Conservation (phyloP, 768 basidiomycete genomes). For the Tephrocybe sp. region DNA sequence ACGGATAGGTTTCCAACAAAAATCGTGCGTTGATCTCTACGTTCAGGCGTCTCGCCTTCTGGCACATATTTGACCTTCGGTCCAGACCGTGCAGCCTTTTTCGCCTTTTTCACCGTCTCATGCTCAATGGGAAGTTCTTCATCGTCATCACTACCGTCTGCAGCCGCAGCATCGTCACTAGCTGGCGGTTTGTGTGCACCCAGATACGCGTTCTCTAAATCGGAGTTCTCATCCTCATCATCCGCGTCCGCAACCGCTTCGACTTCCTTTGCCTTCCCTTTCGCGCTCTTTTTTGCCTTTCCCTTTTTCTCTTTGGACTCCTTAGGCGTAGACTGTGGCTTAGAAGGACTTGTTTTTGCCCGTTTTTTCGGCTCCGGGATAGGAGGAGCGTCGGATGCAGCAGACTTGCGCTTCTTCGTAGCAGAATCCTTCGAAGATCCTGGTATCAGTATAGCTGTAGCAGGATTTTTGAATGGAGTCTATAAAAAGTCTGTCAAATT, state of each 20-base stretch:
- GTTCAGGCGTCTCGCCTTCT: conserved; percentile 66
- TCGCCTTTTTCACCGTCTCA: conserved; percentile 49
- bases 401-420: conserved; percentile 33
- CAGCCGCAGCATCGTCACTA: conserved; percentile 14
- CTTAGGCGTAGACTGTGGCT: not conserved
- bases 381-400: conserved; percentile 17
- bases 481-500: not conserved
- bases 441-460: conserved; percentile 16
- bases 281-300: conserved; percentile 14
- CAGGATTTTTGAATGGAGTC: conserved; percentile 12
- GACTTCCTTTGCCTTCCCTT: conserved; percentile 17
- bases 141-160: conserved; percentile 3
- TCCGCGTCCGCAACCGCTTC: conserved; percentile 28
- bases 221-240: conserved; percentile 30
- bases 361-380: conserved; percentile 21
- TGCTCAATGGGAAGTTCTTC: conserved; percentile 40
- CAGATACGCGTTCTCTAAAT: conserved; percentile 33
- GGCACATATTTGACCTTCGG: conserved; percentile 52
- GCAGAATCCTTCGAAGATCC: conserved; percentile 22
- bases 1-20: conserved; percentile 89
- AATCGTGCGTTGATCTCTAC: conserved; percentile 77
- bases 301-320: conserved; percentile 19
- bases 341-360: conserved; percentile 19
- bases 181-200: conserved; percentile 7
- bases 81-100: conserved; percentile 21